Conservation (phyloP, 1,284 basidiomycete genomes). For the Fomitopsis betulina region DNA sequence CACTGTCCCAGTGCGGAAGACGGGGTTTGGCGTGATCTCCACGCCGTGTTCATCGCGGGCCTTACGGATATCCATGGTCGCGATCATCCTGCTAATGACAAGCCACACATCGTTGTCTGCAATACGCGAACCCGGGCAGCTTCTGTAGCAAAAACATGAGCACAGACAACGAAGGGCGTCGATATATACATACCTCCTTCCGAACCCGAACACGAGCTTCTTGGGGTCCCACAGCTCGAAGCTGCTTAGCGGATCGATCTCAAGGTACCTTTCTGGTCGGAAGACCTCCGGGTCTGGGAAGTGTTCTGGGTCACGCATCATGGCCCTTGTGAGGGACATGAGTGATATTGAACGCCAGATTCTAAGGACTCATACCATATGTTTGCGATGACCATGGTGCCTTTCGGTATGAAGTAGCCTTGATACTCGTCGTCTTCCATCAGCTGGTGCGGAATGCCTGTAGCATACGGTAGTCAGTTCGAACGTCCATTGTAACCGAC, state of each 20-base stretch:
- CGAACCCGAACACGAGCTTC: constrained; percentile 18
- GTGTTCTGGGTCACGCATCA: constrained; percentile 13
- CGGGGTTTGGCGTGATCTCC: constrained; percentile 4
- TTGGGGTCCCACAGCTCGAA: constrained; percentile 18
- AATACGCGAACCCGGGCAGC: constrained; percentile 18
- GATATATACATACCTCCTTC: constrained; percentile 33
- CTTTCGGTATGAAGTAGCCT: constrained; percentile 16
- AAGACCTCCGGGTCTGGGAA: constrained; percentile 15
- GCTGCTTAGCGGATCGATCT: constrained; percentile 46
- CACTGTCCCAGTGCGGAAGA: background rate
- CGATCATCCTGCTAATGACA: constrained; percentile 14
- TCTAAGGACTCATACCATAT: constrained; percentile 3
- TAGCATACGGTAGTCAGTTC: background rate
- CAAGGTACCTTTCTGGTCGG: constrained; percentile 19
- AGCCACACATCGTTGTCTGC: background rate
- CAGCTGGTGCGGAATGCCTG: constrained; percentile 17
- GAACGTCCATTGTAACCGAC: background rate
- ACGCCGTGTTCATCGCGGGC: constrained; percentile 8
- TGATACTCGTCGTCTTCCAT: constrained; percentile 18
- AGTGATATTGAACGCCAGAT: background rate
- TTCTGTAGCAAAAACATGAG: constrained; percentile 2
- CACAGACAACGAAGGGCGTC: background rate
- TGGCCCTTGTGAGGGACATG: constrained; percentile 13
- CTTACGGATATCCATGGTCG: constrained; percentile 13
- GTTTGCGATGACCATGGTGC: constrained; percentile 21